Evolutionary conservation across 805 yeast genomes (phyloP).

Genomic region (Barnettozyma populi): DNA sequence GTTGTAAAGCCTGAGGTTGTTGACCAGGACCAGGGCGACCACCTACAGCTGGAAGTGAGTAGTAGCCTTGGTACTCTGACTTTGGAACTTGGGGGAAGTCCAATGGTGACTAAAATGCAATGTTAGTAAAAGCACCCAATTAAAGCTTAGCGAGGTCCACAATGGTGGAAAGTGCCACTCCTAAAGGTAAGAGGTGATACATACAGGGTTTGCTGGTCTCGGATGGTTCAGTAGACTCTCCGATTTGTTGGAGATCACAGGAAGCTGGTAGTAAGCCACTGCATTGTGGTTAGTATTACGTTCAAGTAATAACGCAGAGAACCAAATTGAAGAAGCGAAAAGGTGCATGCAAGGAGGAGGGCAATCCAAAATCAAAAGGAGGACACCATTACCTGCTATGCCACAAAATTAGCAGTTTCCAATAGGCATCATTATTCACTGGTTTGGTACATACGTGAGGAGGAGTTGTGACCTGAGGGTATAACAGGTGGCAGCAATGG

Average conservation of each 20-base stretch:
- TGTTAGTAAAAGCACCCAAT: neutral
- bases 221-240: neutral
- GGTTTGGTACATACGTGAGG: neutral
- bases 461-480: neutral
- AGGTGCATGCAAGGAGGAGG: neutral
- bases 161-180: neutral
- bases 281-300: neutral
- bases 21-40: slow-evolving; percentile 3
- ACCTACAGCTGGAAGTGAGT: slow-evolving; percentile 1
- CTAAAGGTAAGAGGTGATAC: neutral
- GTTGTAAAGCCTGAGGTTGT: slow-evolving; percentile 19
- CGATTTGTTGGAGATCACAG: neutral
- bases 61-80: slow-evolving; percentile 1
- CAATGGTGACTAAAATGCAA: slow-evolving; percentile 9
- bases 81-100: slow-evolving; percentile 5
- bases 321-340: neutral
- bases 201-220: slow-evolving; percentile 11
- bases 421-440: neutral
- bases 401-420: neutral
- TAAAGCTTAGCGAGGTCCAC: neutral
- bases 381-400: neutral
- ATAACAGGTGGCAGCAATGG: slow-evolving; percentile 3
- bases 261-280: slow-evolving; percentile 8
- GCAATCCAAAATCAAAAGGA: neutral
- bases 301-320: no score